Conservation (phyloP, 352 stramenopile genomes). For the Phytophthora parvispora region DNA sequence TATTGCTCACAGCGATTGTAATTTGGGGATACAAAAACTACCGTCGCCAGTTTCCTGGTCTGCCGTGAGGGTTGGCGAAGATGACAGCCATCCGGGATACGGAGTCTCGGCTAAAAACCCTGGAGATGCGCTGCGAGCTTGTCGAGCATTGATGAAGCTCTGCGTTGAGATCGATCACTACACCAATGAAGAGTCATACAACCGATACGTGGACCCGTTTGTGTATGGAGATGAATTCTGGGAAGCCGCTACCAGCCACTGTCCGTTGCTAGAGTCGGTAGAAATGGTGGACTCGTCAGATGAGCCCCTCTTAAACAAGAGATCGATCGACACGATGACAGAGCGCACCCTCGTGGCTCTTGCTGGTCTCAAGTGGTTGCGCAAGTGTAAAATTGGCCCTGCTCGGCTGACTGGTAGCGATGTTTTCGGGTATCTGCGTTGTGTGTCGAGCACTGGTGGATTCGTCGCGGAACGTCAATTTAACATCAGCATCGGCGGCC, state of each 20-base stretch:
- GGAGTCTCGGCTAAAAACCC: background rate
- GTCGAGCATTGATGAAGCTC: background rate
- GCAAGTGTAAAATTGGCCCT: background rate
- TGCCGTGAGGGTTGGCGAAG: background rate
- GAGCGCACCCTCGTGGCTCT: background rate
- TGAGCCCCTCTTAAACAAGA: background rate
- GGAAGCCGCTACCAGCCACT: background rate
- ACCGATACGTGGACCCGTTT: background rate
- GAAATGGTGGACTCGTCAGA: background rate
- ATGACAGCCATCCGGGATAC: slow-evolving; percentile 1
- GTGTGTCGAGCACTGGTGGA: background rate
- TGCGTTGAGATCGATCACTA: background rate
- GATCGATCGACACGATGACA: background rate
- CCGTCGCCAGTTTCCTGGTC: background rate
- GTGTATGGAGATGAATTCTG: slow-evolving; percentile 12
- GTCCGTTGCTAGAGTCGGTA: background rate
- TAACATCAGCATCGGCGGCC: background rate
- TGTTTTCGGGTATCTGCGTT: background rate
- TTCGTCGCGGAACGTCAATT: background rate
- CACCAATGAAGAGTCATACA: background rate
- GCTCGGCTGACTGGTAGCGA: background rate
- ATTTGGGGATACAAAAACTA: slow-evolving; percentile 1
- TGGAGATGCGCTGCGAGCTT: background rate
- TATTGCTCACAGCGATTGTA: slow-evolving; percentile 2
- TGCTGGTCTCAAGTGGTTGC: background rate